Evolutionary conservation across 2,329 filamentous ascomycete genomes (phyloP).

Genomic region (Blumeria graminis): DNA sequence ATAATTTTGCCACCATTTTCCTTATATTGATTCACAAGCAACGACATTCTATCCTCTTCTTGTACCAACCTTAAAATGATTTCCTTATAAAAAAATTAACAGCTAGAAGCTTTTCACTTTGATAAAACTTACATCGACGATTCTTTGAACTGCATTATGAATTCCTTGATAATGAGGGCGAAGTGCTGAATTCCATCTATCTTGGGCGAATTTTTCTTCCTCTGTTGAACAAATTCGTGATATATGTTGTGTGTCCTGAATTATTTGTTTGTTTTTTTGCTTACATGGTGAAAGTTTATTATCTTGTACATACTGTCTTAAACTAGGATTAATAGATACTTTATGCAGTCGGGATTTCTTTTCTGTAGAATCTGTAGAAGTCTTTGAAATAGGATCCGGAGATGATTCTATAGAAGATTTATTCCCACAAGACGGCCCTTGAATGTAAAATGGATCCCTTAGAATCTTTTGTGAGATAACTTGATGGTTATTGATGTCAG

Average conservation of each 20-base stretch:
- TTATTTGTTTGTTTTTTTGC: constrained; percentile 4
- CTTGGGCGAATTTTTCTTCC: constrained; percentile 3
- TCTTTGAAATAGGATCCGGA: too few species aligned
- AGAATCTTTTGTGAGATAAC: constrained; percentile 7
- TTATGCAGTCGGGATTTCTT: too few species aligned
- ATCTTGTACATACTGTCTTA: too few species aligned
- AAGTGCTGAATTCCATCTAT: constrained; percentile 11
- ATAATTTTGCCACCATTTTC: constrained; percentile 11
- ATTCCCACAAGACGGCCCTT: neutral
- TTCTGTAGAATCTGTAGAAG: too few species aligned
- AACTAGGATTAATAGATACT: too few species aligned
- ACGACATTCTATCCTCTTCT: constrained; percentile 12
- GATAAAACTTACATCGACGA: constrained; percentile 12
- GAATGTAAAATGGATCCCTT: constrained; percentile 10
- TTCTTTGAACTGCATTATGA: constrained; percentile 9
- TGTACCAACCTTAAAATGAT: constrained; percentile 11
- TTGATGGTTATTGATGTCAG: constrained; percentile 7
- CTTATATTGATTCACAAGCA: constrained; percentile 12
- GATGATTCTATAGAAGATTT: too few species aligned
- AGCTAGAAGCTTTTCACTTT: neutral
- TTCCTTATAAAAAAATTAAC: constrained; percentile 11
- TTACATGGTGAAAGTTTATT: constrained; percentile 1
- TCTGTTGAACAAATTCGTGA: constrained; percentile 1
- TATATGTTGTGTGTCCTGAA: constrained; percentile 8
- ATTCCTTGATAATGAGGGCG: constrained; percentile 13